A percentile compares a stretch with the other conserved stretches of the same genome.
Conservation (phyloP, 2,329 filamentous ascomycete genomes). For the Trichophyton simii region DNA sequence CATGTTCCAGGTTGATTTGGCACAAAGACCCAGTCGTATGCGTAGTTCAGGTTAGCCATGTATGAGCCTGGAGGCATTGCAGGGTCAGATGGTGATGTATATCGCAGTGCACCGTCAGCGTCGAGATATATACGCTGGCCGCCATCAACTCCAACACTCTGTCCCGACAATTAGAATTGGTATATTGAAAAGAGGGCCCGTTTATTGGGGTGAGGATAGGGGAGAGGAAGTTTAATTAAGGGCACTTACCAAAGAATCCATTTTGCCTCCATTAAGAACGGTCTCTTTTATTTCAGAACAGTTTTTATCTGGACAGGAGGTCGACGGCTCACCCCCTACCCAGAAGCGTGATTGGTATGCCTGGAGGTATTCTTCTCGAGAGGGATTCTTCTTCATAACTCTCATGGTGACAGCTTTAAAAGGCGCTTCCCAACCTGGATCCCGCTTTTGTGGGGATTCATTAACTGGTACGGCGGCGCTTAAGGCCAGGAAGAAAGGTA, state of each 20-base stretch:
- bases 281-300: neutral
- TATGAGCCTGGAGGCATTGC: neutral
- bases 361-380: neutral
- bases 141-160: slow-evolving; percentile 1
- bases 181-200: neutral
- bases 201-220: too few species aligned
- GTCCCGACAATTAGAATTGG: neutral
- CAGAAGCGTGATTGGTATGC: slow-evolving; percentile 1
- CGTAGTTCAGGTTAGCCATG: neutral
- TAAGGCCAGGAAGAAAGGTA: neutral
- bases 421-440: neutral
- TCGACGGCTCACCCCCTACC: neutral
- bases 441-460: neutral
- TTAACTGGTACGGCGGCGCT: neutral
- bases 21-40: neutral
- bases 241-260: neutral
- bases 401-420: neutral
- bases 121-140: slow-evolving; percentile 5
- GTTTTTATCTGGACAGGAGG: neutral
- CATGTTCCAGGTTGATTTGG: neutral
- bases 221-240: neutral
- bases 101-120: slow-evolving; percentile 3
- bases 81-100: neutral
- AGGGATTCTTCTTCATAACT: neutral
- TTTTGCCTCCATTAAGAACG: slow-evolving; percentile 1